Conservation (phyloP, 192 early-diverging fungal genomes). For the Backusella luteola region DNA sequence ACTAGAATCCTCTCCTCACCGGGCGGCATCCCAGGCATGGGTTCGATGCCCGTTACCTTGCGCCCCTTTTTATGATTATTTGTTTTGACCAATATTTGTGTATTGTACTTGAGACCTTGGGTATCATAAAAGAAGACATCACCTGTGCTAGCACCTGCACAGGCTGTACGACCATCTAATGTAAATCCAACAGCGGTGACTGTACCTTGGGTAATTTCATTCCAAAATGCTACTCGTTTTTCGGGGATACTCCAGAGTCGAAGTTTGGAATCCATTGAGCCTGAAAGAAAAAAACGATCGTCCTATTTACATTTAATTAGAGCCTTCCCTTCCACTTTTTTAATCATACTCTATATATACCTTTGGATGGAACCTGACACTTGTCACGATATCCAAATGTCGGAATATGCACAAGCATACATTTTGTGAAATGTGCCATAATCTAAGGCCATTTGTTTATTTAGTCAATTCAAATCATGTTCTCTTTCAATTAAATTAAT, state of each 20-base stretch:
- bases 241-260: constrained; percentile 82
- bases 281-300: constrained; percentile 77
- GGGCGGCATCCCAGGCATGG: constrained; percentile 51
- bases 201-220: constrained; percentile 62
- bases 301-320: constrained; percentile 40
- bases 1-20: constrained; percentile 68
- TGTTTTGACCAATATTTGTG: constrained; percentile 72
- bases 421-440: constrained; percentile 77
- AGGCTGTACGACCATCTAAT: constrained; percentile 65
- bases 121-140: constrained; percentile 83
- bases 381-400: constrained; percentile 77
- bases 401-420: constrained; percentile 79
- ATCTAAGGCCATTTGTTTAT: constrained; percentile 26
- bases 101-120: constrained; percentile 76
- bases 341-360: constrained; percentile 17
- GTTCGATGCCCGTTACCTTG: constrained; percentile 84
- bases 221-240: constrained; percentile 77
- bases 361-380: constrained; percentile 77
- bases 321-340: neutral
- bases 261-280: constrained; percentile 76
- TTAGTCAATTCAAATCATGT: neutral
- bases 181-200: constrained; percentile 82
- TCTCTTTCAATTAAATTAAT: neutral
- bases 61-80: constrained; percentile 62
- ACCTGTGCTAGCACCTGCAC: constrained; percentile 76